phyloP scores from a whole-genome alignment of 331 rosid genomes.

The Malus hybrid region DNA sequence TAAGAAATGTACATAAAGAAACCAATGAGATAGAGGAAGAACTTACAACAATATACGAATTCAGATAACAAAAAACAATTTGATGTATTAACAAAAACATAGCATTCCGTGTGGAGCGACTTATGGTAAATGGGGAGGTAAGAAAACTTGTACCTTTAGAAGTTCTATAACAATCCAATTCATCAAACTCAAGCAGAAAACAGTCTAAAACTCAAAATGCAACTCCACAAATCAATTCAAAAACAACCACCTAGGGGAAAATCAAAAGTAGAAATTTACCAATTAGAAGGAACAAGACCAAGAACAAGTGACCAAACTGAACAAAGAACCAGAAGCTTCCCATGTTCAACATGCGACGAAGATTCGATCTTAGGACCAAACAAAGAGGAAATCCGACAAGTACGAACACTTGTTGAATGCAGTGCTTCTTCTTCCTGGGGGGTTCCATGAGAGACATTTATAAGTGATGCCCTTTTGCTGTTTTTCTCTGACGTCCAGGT shows the following conservation, averaged over 20 bases:
- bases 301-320: conserved; percentile 19
- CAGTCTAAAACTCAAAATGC: not conserved
- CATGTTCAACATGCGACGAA: conserved; percentile 1
- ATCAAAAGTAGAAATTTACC: conserved; percentile 38
- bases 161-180: conserved; percentile 13
- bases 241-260: not conserved
- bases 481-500: not conserved
- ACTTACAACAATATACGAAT: not conserved
- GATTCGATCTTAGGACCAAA: conserved; percentile 26
- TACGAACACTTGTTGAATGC: not conserved
- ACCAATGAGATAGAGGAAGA: not conserved
- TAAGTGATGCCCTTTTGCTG: not conserved
- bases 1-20: not conserved
- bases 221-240: not conserved
- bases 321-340: conserved; percentile 10
- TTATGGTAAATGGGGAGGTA: not conserved
- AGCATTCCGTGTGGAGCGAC: not conserved
- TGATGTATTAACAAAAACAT: not conserved
- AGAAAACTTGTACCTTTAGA: conserved; percentile 47
- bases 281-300: conserved; percentile 37
- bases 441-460: conserved; percentile 39
- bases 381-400: conserved; percentile 24
- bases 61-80: not conserved
- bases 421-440: conserved; percentile 32
- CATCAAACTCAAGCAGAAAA: not conserved